phyloP scores from a whole-genome alignment of 371 early-diverging fungal species.

The Sporodiniella umbellata region DNA sequence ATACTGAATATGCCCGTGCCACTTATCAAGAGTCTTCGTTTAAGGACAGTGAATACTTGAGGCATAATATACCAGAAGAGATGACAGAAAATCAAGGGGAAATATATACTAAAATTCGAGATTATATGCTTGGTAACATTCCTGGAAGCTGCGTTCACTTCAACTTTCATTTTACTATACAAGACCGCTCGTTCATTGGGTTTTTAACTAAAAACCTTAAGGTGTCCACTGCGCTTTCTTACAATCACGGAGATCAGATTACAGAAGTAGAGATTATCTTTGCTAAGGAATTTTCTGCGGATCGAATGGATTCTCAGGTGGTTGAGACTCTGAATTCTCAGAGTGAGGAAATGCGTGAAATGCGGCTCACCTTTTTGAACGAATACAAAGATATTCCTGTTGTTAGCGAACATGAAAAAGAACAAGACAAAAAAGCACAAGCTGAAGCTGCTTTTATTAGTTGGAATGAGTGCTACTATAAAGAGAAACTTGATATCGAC shows the following conservation, averaged over 20 bases:
- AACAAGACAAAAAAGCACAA: slow-evolving; percentile 52
- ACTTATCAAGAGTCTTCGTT: slow-evolving; percentile 40
- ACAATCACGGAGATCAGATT: neutral
- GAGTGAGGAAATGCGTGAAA: neutral
- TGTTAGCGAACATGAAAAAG: slow-evolving; percentile 34
- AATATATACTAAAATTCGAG: neutral
- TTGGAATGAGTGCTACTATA: slow-evolving; percentile 74
- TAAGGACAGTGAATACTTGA: neutral
- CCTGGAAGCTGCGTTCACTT: neutral
- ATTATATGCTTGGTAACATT: neutral
- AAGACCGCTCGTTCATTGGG: slow-evolving; percentile 24
- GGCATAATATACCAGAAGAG: neutral
- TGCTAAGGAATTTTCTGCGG: neutral
- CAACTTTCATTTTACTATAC: neutral
- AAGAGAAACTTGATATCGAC: slow-evolving; percentile 70
- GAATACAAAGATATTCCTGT: slow-evolving; percentile 67
- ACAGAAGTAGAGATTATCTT: neutral
- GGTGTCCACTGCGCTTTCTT: slow-evolving; percentile 46
- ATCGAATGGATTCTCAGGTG: too few relatives aligned
- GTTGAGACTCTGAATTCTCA: neutral
- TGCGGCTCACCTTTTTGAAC: slow-evolving; percentile 58
- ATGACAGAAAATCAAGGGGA: neutral
- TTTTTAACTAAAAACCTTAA: slow-evolving; percentile 62
- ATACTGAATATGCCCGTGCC: slow-evolving; percentile 17
- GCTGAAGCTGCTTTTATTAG: slow-evolving; percentile 52